Conservation (phyloP, 768 basidiomycete genomes). For the Mycena leptocephala region DNA sequence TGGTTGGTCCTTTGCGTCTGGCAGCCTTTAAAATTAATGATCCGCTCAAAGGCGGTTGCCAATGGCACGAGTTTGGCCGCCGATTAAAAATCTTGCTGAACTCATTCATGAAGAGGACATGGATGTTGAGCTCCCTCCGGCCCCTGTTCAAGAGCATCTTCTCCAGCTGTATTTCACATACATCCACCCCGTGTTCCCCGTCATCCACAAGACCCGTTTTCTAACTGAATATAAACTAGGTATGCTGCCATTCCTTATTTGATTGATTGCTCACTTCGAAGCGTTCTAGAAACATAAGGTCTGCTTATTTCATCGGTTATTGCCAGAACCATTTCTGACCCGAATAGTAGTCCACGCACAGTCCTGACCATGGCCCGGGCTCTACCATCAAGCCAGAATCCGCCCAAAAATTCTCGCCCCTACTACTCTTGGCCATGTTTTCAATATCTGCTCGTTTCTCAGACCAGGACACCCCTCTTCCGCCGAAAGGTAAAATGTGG, state of each 20-base stretch:
- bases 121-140: slow-evolving; percentile 71
- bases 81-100: slow-evolving; percentile 60
- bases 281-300: slow-evolving; percentile 28
- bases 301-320: background rate
- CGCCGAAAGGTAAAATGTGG: slow-evolving; percentile 74
- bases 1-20: slow-evolving; percentile 60
- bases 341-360: background rate
- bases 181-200: slow-evolving; percentile 88
- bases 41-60: slow-evolving; percentile 71
- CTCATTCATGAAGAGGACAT: slow-evolving; percentile 61
- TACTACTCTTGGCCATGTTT: slow-evolving; percentile 87
- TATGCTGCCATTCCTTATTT: slow-evolving; percentile 41
- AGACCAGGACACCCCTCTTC: slow-evolving; percentile 63
- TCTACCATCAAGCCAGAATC: slow-evolving; percentile 65
- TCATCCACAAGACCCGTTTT: slow-evolving; percentile 84
- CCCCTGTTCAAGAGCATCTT: slow-evolving; percentile 76
- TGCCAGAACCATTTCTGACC: background rate
- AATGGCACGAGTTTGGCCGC: slow-evolving; percentile 85
- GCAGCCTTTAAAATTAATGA: slow-evolving; percentile 32
- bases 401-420: slow-evolving; percentile 75
- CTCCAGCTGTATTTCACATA: slow-evolving; percentile 87
- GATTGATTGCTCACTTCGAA: background rate
- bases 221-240: slow-evolving; percentile 75
- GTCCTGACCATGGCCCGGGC: slow-evolving; percentile 37
- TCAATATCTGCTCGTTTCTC: slow-evolving; percentile 85